Base-by-base conservation (phyloP, 2,329 filamentous ascomycete genomes). In the Bertia moriformis region DNA sequence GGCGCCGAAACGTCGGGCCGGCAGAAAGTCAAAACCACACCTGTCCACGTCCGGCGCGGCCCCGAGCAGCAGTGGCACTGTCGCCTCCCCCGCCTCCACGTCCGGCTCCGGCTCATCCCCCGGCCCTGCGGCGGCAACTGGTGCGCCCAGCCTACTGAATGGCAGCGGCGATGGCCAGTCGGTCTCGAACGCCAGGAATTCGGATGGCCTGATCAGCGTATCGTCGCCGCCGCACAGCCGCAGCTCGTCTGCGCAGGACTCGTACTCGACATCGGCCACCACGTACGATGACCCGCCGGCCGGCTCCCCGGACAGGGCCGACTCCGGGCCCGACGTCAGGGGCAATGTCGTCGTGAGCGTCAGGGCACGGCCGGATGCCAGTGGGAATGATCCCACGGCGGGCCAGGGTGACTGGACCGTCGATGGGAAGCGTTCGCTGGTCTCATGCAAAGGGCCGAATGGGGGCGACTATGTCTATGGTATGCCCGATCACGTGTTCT, bases 401-500 rank as follows among this genome's bases (percentile, higher is more conserved):
- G 63, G 73, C 4, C 83, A 91, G 43, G 75, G 79, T 19, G 91
- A 96, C 53, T 98, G 91, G 91, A 73, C 86, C 65, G 80, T 98
- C 3, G 88, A 96, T 56, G 82, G 83, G 19, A 78, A 86, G 51
- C 78, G 78, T 50, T 82, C 85, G 14, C 63, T 93, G 27, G 82
- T 98, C 41, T 73, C 83, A 7, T 95, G 89, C 53, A 73, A 73
- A 44, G 91, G 91, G 43, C 85, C 83, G 49, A 91, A 98, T 60
- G 86, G 83, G 22, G 91, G 89, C 40, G 86, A 95, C 53, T 91
- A 96, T 57, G 77, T 73, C 53, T 96, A 95, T 61, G 87, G 87
- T 93, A 67, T 56, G 76, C 46, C 42, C 27, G 18, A 19, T 39
- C 38, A 19, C 19, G 7, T 36, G 18, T 33, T 22, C 13, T 32